Conservation (phyloP, 257 asterid genomes). For the Echium plantagineum region DNA sequence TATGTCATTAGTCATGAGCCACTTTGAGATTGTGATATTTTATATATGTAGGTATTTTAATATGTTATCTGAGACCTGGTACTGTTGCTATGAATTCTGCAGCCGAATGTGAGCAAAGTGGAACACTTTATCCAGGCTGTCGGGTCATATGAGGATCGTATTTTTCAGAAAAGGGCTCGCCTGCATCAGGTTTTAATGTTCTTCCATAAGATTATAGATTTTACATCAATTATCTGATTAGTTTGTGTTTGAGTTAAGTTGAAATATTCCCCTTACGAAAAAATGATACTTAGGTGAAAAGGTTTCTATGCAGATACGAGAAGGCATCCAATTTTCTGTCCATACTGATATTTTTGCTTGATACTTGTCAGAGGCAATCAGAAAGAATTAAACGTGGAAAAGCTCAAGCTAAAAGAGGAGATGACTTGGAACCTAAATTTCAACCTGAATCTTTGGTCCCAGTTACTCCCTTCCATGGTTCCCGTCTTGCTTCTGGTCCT, state of each 20-base stretch:
- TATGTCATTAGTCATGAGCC: conserved; percentile 19
- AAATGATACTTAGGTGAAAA: neutral
- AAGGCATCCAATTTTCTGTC: neutral
- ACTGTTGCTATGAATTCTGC: conserved; percentile 14
- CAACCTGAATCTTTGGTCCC: conserved; percentile 79
- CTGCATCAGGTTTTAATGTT: conserved; percentile 58
- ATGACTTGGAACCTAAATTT: conserved; percentile 63
- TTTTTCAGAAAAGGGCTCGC: conserved; percentile 82
- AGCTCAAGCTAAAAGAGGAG: conserved; percentile 68
- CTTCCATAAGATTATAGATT: neutral
- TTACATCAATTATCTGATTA: neutral
- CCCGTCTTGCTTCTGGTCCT: conserved; percentile 96
- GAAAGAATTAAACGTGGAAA: conserved; percentile 82
- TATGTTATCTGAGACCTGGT: conserved; percentile 10
- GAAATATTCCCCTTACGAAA: neutral
- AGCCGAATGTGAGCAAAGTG: conserved; percentile 78
- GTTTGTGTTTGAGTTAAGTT: neutral
- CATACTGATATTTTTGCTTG: conserved; percentile 7
- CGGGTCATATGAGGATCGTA: conserved; percentile 83
- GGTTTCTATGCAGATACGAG: too few relatives aligned
- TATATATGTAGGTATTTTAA: neutral
- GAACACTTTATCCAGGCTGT: conserved; percentile 94
- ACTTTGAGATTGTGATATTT: neutral
- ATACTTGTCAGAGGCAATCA: conserved; percentile 60
- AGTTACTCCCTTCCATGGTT: conserved; percentile 70